A percentile compares a stretch with the other conserved stretches of the same genome.
Evolutionary conservation across 768 basidiomycete genomes (phyloP).

Genomic region (Chalciporus pseudorubinellus): DNA sequence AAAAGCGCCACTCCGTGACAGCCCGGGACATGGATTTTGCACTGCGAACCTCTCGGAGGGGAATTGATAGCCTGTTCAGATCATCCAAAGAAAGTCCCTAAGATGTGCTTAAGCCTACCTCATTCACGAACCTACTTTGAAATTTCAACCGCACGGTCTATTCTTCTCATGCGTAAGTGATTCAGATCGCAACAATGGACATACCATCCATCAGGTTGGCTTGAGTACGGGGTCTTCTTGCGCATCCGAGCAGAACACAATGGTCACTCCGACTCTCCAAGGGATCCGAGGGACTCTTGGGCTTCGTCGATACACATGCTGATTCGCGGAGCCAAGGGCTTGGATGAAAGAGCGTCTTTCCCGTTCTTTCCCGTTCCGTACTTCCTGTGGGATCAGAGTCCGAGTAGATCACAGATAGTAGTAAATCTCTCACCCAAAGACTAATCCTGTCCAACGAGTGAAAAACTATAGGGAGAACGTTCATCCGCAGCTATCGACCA

Average conservation of each 20-base stretch:
- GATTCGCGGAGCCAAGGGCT: slow-evolving; percentile 10
- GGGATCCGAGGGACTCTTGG: slow-evolving; percentile 12
- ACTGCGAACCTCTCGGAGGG: too few relatives aligned
- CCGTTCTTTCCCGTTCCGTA: slow-evolving; percentile 3
- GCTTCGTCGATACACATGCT: slow-evolving; percentile 1
- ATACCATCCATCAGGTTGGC: neutral
- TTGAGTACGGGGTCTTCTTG: slow-evolving; percentile 1
- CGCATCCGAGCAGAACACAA: slow-evolving; percentile 17
- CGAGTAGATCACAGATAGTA: slow-evolving; percentile 10
- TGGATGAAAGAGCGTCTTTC: neutral
- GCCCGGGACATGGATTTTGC: too few relatives aligned
- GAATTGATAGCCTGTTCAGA: too few relatives aligned
- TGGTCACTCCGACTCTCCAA: slow-evolving; percentile 3
- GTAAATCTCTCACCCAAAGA: neutral
- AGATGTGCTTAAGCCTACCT: neutral
- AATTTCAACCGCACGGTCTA: too few relatives aligned
- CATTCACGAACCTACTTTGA: neutral
- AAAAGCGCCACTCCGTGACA: too few relatives aligned
- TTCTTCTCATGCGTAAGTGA: neutral
- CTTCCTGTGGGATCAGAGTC: slow-evolving; percentile 5
- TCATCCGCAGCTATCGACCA: slow-evolving; percentile 4
- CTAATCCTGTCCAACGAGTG: neutral
- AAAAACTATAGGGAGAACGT: slow-evolving; percentile 1
- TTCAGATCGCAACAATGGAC: slow-evolving; percentile 1
- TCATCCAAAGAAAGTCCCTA: too few relatives aligned